phyloP scores from a whole-genome alignment of 78 protist species.

The Ministeria vibrans region DNA sequence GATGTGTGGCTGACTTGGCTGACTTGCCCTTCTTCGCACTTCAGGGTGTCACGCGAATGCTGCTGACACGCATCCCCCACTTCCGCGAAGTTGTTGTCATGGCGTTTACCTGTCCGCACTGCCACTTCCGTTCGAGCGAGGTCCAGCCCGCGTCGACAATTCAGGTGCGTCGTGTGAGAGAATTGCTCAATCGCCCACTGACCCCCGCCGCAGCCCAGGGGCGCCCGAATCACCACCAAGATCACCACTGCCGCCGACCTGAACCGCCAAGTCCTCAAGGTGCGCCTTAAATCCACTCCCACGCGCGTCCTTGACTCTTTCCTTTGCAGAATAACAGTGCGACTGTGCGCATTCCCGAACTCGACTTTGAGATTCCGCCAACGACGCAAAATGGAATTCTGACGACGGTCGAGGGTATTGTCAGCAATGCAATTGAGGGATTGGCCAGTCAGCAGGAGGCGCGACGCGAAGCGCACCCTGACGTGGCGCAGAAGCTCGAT shows the following conservation, averaged over 20 bases:
- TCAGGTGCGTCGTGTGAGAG: slow-evolving; percentile 27
- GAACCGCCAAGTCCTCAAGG: slow-evolving; percentile 72
- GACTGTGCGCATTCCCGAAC: slow-evolving; percentile 68
- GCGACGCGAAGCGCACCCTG: slow-evolving; percentile 25
- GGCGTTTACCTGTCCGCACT: slow-evolving; percentile 83
- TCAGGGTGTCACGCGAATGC: slow-evolving; percentile 73
- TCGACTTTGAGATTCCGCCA: slow-evolving; percentile 80
- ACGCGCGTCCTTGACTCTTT: too few species aligned
- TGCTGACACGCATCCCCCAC: slow-evolving; percentile 70
- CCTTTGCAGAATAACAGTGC: slow-evolving; percentile 68
- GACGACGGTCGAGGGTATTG: slow-evolving; percentile 74
- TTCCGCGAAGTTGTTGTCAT: slow-evolving; percentile 79
- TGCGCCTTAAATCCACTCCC: too few species aligned
- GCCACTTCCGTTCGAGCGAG: slow-evolving; percentile 55
- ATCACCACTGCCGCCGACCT: slow-evolving; percentile 35
- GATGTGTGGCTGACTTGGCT: background rate
- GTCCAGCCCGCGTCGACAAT: slow-evolving; percentile 57
- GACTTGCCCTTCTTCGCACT: background rate
- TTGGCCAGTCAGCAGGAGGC: slow-evolving; percentile 16
- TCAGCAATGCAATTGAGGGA: slow-evolving; percentile 16
- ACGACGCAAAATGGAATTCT: slow-evolving; percentile 49
- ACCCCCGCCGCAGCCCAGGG: too few species aligned
- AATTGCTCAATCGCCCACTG: too few species aligned
- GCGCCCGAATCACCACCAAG: background rate
- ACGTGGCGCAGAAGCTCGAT: slow-evolving; percentile 36